A percentile compares a stretch with the other conserved stretches of the same genome.
These are phyloP conservation scores for Crithidia fasciculata DNA, from an alignment of 208 protist species.

Conservation along the genomic window DNA sequence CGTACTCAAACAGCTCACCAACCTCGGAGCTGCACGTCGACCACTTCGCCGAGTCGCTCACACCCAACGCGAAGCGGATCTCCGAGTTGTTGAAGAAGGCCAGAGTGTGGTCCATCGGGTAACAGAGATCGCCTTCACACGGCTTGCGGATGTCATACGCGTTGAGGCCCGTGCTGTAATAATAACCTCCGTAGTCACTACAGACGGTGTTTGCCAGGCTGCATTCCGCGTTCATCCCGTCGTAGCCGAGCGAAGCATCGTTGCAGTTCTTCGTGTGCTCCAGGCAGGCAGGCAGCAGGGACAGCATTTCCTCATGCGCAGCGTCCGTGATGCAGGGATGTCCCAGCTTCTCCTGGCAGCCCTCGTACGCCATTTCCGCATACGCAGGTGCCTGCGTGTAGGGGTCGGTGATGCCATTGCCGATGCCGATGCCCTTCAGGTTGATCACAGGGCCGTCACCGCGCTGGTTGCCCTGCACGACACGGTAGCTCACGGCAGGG, in stretches of 20 bases:
- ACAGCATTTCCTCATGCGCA: constrained; percentile 48
- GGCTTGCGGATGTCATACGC: constrained; percentile 80
- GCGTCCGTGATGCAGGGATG: constrained; percentile 52
- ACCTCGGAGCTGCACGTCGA: constrained; percentile 68
- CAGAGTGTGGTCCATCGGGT: constrained; percentile 63
- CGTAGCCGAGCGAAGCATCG: neutral
- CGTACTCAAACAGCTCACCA: constrained; percentile 48
- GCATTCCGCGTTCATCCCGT: neutral
- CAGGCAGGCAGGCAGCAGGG: neutral
- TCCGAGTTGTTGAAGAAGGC: constrained; percentile 53
- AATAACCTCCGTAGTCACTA: neutral
- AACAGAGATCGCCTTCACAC: constrained; percentile 76
- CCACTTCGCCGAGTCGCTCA: constrained; percentile 43
- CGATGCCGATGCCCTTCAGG: constrained; percentile 72
- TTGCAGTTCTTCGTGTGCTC: neutral
- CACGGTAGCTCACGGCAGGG: constrained; percentile 44
- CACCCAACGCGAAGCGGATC: constrained; percentile 65
- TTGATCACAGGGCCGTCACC: constrained; percentile 45
- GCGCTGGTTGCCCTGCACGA: constrained; percentile 47
- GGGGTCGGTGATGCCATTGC: constrained; percentile 91
- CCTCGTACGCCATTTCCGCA: constrained; percentile 60
- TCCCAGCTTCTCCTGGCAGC: constrained; percentile 49
- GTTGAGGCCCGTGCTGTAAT: constrained; percentile 43
- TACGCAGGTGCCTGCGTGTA: constrained; percentile 73
- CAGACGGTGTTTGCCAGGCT: neutral